These are phyloP conservation scores for Gossypium longicalyx DNA, from an alignment of 345 rosid species.

Conservation along the genomic window DNA sequence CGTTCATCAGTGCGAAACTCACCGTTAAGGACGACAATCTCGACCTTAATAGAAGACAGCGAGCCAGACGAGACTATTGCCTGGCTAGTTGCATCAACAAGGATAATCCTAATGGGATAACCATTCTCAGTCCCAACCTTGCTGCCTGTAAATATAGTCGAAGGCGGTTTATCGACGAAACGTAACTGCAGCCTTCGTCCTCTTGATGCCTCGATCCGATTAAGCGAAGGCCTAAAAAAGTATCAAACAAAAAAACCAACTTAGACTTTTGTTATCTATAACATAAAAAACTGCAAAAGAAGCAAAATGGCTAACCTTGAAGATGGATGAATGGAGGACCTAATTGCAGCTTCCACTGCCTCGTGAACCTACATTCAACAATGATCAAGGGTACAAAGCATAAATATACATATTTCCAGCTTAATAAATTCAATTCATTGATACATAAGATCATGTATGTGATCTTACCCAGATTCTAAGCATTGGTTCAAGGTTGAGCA, in stretches of 20 bases:
- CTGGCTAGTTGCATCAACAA: constrained; percentile 42
- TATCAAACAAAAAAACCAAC: background rate
- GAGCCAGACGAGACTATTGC: constrained; percentile 36
- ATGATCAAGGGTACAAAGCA: background rate
- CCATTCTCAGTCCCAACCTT: constrained; percentile 47
- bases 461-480: constrained; percentile 42
- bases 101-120: constrained; percentile 34
- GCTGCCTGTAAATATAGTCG: constrained; percentile 53
- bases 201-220: constrained; percentile 29
- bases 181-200: constrained; percentile 36
- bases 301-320: constrained; percentile 30
- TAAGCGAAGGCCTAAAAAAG: constrained; percentile 23
- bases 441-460: background rate
- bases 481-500: constrained; percentile 40
- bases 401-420: background rate
- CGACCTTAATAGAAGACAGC: constrained; percentile 45
- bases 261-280: background rate
- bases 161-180: constrained; percentile 33
- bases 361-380: constrained; percentile 40
- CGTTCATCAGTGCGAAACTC: constrained; percentile 45
- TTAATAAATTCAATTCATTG: background rate
- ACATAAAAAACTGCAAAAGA: background rate
- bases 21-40: constrained; percentile 56
- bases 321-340: constrained; percentile 8
- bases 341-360: constrained; percentile 31